These are phyloP conservation scores for Cercophora sp. DNA, from an alignment of 495 filamentous ascomycete genomes.

Conservation along the genomic window DNA sequence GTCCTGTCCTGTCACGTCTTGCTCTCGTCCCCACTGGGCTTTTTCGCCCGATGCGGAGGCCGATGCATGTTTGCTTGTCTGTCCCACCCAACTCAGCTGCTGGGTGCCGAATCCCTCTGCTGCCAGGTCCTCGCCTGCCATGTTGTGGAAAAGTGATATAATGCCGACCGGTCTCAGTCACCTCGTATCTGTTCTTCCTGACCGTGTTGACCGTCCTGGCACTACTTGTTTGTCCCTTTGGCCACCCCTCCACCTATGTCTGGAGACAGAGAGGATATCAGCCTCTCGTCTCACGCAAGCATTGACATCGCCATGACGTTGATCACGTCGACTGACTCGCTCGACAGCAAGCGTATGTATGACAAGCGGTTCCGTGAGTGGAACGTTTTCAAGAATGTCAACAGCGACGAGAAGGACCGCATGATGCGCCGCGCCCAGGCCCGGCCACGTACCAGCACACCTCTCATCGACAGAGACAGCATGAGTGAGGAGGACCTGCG, in stretches of 20 bases:
- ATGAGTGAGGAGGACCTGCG: constrained; percentile 26
- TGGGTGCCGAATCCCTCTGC: no score
- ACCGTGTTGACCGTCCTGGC: not conserved
- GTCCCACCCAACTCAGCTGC: no score
- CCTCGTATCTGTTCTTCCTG: not conserved
- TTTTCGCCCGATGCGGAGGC: no score
- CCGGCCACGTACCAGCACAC: constrained; percentile 5
- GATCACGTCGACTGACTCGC: constrained; percentile 24
- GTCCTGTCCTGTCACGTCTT: no score
- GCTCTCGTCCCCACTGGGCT: no score
- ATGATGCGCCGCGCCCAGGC: constrained; percentile 11
- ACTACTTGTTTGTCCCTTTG: not conserved
- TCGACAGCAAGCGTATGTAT: constrained; percentile 34
- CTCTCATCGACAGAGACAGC: constrained; percentile 10
- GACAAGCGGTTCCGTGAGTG: constrained; percentile 34
- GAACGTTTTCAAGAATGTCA: constrained; percentile 33
- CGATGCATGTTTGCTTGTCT: no score
- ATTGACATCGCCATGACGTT: constrained; percentile 17
- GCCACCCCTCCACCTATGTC: no score
- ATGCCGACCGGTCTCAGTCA: no score
- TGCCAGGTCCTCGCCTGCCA: no score
- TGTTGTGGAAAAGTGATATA: no score
- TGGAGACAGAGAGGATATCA: not conserved
- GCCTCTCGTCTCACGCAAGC: not conserved
- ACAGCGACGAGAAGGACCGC: constrained; percentile 25